phyloP scores from a whole-genome alignment of 345 rosid genomes.

The Garcia nutans region DNA sequence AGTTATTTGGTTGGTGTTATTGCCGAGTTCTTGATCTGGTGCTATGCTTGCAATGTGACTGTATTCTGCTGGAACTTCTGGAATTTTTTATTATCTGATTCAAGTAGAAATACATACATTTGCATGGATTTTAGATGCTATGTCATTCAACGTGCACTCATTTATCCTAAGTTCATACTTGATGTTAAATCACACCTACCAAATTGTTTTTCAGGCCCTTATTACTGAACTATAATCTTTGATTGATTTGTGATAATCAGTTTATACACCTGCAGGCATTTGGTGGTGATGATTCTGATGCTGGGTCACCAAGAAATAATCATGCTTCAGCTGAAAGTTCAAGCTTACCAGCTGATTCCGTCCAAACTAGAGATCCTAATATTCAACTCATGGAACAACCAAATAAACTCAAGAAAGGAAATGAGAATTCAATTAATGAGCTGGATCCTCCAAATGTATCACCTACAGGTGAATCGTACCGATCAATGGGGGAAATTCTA shows the following conservation, averaged over 20 bases:
- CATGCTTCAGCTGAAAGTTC: conserved; percentile 45
- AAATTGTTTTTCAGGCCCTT: not conserved
- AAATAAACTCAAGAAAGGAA: conserved; percentile 49
- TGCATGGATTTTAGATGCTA: not conserved
- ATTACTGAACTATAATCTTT: conserved; percentile 1
- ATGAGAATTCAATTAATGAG: conserved; percentile 46
- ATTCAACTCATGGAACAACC: conserved; percentile 51
- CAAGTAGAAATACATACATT: not conserved
- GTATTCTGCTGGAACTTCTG: not conserved
- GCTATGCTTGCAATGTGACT: not conserved
- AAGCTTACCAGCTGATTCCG: conserved; percentile 40
- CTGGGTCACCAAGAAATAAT: conserved; percentile 57
- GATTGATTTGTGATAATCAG: conserved; percentile 16
- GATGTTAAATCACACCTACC: not conserved
- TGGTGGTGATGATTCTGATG: conserved; percentile 84
- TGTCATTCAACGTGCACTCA: not conserved
- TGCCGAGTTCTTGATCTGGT: not conserved
- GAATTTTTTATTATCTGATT: not conserved
- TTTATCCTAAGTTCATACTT: not conserved
- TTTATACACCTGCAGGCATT: conserved; percentile 55
- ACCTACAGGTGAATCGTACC: conserved; percentile 65
- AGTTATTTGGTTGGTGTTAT: too few species aligned
- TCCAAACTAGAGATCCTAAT: conserved; percentile 43
- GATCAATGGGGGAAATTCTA: conserved; percentile 70
- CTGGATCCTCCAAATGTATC: conserved; percentile 43